A percentile compares a stretch with the other conserved stretches of the same genome.
phyloP scores from a whole-genome alignment of 352 stramenopile genomes.

The Pythium guiyangense region DNA sequence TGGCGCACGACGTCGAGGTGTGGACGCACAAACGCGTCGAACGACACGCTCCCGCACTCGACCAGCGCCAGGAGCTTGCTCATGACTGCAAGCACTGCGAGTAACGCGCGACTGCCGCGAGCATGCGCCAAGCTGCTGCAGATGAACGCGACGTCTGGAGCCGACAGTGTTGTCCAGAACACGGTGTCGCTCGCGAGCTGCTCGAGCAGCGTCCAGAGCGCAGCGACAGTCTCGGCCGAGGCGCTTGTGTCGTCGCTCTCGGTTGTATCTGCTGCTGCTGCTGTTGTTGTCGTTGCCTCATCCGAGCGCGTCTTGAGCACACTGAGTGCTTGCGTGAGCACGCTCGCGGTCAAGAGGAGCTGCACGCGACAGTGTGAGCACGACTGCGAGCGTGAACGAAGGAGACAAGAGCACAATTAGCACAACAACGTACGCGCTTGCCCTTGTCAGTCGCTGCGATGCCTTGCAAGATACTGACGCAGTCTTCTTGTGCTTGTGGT shows the following conservation, averaged over 20 bases:
- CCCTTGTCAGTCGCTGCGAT: slow-evolving; percentile 46
- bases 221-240: slow-evolving; percentile 10
- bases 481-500: slow-evolving; percentile 37
- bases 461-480: slow-evolving; percentile 41
- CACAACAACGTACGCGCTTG: slow-evolving; percentile 19
- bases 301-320: slow-evolving; percentile 32
- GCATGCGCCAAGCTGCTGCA: slow-evolving; percentile 50
- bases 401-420: no score
- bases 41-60: slow-evolving; percentile 30
- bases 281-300: slow-evolving; percentile 11
- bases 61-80: slow-evolving; percentile 55
- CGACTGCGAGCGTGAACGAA: no score
- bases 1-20: slow-evolving; percentile 54
- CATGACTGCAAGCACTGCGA: slow-evolving; percentile 43
- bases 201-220: slow-evolving; percentile 48
- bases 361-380: slow-evolving; percentile 20
- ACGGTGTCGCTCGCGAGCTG: slow-evolving; percentile 22
- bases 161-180: slow-evolving; percentile 46
- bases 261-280: slow-evolving; percentile 6
- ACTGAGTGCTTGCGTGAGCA: slow-evolving; percentile 41
- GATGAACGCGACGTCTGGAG: slow-evolving; percentile 64
- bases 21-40: slow-evolving; percentile 41
- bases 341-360: slow-evolving; percentile 36
- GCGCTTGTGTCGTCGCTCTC: not conserved
- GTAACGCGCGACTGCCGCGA: slow-evolving; percentile 20